Evolutionary conservation across 495 filamentous ascomycete species (phyloP).

Genomic region (Immersiella caudata): DNA sequence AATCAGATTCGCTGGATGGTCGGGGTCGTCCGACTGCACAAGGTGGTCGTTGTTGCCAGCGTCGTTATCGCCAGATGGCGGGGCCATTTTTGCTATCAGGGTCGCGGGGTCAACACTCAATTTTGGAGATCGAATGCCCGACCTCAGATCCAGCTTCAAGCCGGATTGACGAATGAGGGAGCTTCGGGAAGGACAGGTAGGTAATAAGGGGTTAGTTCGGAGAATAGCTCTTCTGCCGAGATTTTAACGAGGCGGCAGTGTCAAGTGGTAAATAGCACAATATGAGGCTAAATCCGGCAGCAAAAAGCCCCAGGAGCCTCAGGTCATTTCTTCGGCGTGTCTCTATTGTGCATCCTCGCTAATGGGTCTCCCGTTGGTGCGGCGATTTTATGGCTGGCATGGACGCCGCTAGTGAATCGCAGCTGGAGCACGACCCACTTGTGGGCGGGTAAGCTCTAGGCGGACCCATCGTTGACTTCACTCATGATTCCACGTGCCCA

Average conservation of each 20-base stretch:
- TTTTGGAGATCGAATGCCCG: background rate
- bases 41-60: conserved; percentile 70
- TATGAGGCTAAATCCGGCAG: conserved; percentile 40
- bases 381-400: conserved; percentile 18
- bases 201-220: background rate
- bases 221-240: conserved; percentile 21
- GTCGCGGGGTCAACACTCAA: conserved; percentile 3
- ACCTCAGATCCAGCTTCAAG: background rate
- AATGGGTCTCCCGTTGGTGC: background rate
- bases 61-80: conserved; percentile 19
- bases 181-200: conserved; percentile 11
- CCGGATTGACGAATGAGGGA: conserved; percentile 10
- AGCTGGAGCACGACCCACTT: background rate
- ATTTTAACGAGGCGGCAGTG: conserved; percentile 29
- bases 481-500: background rate
- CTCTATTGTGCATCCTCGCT: background rate
- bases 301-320: background rate
- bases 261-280: conserved; percentile 33
- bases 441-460: background rate
- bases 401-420: background rate
- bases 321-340: conserved; percentile 22
- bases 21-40: conserved; percentile 67
- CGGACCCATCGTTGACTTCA: background rate
- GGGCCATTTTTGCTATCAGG: conserved; percentile 21
- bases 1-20: conserved; percentile 94